These are phyloP conservation scores for Pyrenochaeta sp. DNA, from an alignment of 2,329 filamentous ascomycete species.

Conservation along the genomic window DNA sequence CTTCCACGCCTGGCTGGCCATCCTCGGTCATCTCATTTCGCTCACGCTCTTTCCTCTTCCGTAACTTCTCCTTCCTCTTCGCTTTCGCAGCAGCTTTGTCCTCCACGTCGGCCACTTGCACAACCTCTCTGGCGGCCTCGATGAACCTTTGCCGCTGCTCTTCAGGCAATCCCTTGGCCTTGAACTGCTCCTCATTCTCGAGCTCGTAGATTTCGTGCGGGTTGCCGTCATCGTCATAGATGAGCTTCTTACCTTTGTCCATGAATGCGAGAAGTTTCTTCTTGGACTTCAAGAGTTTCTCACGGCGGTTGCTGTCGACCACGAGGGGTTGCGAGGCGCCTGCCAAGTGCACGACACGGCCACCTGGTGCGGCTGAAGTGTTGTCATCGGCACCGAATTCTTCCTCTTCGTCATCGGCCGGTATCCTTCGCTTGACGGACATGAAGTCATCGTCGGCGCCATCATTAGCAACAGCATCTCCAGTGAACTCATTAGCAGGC, in stretches of 20 bases:
- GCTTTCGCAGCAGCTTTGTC: constrained; percentile 84
- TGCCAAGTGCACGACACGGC: constrained; percentile 69
- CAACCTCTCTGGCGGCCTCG: constrained; percentile 74
- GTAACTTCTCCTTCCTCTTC: constrained; percentile 78
- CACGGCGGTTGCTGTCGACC: constrained; percentile 92
- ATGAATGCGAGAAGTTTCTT: constrained; percentile 93
- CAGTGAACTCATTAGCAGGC: constrained; percentile 45
- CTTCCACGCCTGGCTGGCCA: constrained; percentile 34
- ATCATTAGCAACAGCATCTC: constrained; percentile 53
- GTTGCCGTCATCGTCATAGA: constrained; percentile 92
- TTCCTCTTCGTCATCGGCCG: constrained; percentile 67
- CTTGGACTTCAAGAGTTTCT: constrained; percentile 94
- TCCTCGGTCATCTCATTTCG: constrained; percentile 54
- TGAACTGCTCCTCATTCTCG: constrained; percentile 83
- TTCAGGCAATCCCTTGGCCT: constrained; percentile 75
- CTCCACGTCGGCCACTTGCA: constrained; percentile 76
- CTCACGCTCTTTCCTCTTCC: constrained; percentile 75
- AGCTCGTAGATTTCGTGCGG: constrained; percentile 88
- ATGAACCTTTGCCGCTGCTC: constrained; percentile 81
- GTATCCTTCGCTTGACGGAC: constrained; percentile 86
- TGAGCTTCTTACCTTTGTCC: constrained; percentile 81
- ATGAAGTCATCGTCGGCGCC: constrained; percentile 86
- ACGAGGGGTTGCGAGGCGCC: constrained; percentile 75
- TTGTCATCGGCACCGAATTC: constrained; percentile 55
- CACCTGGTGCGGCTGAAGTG: constrained; percentile 52